These are phyloP conservation scores for Boehmeria nivea DNA, from an alignment of 306 rosid species.

Conservation along the genomic window DNA sequence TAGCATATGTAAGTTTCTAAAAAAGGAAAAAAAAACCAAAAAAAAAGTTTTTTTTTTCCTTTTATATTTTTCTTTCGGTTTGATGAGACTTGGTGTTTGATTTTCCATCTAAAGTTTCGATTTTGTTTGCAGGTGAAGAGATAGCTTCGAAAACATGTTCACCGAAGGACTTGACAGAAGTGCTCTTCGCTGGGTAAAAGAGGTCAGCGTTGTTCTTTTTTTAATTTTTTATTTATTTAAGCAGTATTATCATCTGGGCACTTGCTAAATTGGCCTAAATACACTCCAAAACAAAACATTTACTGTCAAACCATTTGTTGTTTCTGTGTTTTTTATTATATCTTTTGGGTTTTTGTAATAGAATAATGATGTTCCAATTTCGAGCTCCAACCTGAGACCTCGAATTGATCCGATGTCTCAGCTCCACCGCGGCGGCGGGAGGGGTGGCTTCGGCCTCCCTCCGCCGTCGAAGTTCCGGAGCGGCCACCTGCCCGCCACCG, in stretches of 20 bases:
- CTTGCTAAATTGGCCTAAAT: slow-evolving; percentile 2
- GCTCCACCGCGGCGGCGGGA: slow-evolving; percentile 37
- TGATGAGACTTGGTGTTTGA: slow-evolving; percentile 1
- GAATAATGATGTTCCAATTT: slow-evolving; percentile 45
- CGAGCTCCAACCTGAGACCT: slow-evolving; percentile 42
- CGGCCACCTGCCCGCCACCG: slow-evolving; percentile 72
- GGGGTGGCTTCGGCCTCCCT: slow-evolving; percentile 73
- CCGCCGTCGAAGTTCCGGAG: slow-evolving; percentile 85
- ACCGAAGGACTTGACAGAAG: slow-evolving; percentile 83
- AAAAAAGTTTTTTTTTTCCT: neutral
- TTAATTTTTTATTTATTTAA: neutral
- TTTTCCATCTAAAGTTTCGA: neutral
- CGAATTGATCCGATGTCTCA: slow-evolving; percentile 53
- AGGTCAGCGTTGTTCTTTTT: slow-evolving; percentile 42
- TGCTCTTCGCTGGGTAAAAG: slow-evolving; percentile 85
- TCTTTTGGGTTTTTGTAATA: too few relatives aligned
- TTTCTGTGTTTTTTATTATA: slow-evolving; percentile 16
- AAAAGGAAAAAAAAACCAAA: too few relatives aligned
- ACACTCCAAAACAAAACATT: neutral
- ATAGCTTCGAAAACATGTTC: slow-evolving; percentile 42
- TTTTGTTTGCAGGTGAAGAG: slow-evolving; percentile 25
- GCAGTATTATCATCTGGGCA: slow-evolving; percentile 32
- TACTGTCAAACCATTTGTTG: neutral
- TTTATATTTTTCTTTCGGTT: neutral
- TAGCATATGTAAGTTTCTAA: slow-evolving; percentile 22